Conservation (phyloP, 106 monocot species). For the Dendrobium officinale region DNA sequence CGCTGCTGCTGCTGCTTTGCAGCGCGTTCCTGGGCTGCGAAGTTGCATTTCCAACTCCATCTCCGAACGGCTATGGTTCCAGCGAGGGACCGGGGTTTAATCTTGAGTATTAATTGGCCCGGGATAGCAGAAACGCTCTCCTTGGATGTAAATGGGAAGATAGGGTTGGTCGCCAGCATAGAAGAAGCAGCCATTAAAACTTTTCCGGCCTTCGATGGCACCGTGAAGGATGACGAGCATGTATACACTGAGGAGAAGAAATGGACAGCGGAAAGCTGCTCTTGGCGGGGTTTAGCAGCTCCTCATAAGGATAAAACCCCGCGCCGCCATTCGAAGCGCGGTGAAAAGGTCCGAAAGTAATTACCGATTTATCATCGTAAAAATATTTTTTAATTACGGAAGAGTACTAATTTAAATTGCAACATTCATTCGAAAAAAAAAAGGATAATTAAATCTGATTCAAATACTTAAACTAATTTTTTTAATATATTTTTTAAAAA, state of each 20-base stretch:
- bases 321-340: too few species aligned
- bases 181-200: not conserved
- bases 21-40: conserved; percentile 22
- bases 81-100: not conserved
- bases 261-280: not conserved
- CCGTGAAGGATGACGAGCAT: not conserved
- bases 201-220: not conserved
- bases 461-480: too few species aligned
- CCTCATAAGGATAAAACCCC: not conserved
- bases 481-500: too few species aligned
- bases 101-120: not conserved
- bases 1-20: conserved; percentile 8
- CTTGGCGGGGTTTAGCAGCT: not conserved
- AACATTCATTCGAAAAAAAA: too few species aligned
- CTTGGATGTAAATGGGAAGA: not conserved
- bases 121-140: not conserved
- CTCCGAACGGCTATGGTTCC: not conserved
- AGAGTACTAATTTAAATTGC: too few species aligned
- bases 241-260: not conserved
- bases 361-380: too few species aligned
- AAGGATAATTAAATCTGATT: too few species aligned
- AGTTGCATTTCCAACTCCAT: conserved; percentile 5
- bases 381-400: too few species aligned
- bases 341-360: too few species aligned
- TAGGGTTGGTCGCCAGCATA: not conserved